phyloP scores from a whole-genome alignment of 345 rosid genomes.

The Aquilaria malaccensis region DNA sequence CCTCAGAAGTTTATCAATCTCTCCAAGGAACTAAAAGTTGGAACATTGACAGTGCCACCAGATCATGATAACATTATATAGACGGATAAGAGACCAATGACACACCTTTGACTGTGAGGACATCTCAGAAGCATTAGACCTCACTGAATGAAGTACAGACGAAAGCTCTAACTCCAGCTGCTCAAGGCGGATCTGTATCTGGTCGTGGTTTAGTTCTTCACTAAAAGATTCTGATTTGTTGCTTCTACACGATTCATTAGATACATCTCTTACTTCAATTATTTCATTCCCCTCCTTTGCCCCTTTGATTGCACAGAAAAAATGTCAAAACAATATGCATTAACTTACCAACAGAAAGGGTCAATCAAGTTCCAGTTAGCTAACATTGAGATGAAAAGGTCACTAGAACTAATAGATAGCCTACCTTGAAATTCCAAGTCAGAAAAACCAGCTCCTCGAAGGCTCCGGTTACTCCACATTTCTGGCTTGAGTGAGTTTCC shows the following conservation, averaged over 20 bases:
- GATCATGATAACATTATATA: background rate
- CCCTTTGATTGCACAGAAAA: conserved; percentile 7
- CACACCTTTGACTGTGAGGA: conserved; percentile 32
- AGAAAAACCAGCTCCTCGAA: conserved; percentile 50
- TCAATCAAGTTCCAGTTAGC: conserved; percentile 10
- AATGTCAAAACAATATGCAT: conserved; percentile 53
- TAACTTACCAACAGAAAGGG: conserved; percentile 10
- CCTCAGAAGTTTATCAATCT: too few relatives aligned
- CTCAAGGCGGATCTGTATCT: conserved; percentile 51
- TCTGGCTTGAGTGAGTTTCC: conserved; percentile 33
- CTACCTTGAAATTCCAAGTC: conserved; percentile 69
- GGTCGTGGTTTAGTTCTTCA: conserved; percentile 26
- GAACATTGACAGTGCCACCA: too few relatives aligned
- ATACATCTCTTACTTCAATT: conserved; percentile 22
- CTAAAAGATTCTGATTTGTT: conserved; percentile 21
- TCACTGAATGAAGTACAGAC: conserved; percentile 52
- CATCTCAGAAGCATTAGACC: conserved; percentile 40
- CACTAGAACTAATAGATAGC: conserved; percentile 7
- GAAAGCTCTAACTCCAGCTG: conserved; percentile 75
- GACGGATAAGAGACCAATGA: conserved; percentile 7
- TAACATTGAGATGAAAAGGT: conserved; percentile 1
- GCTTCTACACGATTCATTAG: conserved; percentile 23
- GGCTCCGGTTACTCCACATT: conserved; percentile 75
- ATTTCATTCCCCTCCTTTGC: conserved; percentile 18
- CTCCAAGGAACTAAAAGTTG: too few relatives aligned